These are phyloP conservation scores for Tricholoma flavovirens DNA, from an alignment of 768 basidiomycete genomes.

Conservation along the genomic window DNA sequence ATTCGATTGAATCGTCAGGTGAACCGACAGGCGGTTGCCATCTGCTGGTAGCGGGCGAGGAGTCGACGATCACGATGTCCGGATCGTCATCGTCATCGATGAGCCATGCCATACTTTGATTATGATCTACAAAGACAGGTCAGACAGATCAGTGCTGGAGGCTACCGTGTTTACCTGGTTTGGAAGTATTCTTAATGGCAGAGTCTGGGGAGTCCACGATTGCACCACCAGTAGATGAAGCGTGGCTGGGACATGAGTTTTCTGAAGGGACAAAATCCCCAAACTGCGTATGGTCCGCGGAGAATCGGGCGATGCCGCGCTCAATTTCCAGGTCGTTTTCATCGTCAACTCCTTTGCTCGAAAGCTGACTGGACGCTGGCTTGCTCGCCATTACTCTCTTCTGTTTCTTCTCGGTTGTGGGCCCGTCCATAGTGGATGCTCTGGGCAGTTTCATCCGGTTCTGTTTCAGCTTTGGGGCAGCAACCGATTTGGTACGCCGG, in stretches of 20 bases:
- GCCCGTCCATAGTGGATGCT: conserved; percentile 35
- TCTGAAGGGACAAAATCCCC: neutral
- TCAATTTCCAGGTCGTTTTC: conserved; percentile 53
- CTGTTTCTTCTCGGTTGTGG: conserved; percentile 22
- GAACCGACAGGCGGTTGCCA: neutral
- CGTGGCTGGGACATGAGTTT: neutral
- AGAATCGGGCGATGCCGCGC: conserved; percentile 26
- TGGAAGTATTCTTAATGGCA: conserved; percentile 1
- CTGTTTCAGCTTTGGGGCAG: conserved; percentile 20
- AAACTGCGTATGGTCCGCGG: neutral
- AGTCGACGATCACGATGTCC: conserved; percentile 45
- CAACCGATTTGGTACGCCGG: conserved; percentile 48
- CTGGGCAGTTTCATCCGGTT: conserved; percentile 37
- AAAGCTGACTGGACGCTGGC: conserved; percentile 36
- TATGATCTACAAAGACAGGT: conserved; percentile 1
- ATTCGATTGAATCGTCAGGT: conserved; percentile 20
- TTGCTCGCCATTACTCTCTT: conserved; percentile 20
- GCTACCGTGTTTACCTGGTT: neutral
- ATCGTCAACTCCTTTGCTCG: conserved; percentile 43
- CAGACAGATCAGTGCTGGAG: neutral
- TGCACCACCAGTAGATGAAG: conserved; percentile 4
- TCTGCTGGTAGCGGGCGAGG: conserved; percentile 34
- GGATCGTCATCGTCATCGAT: conserved; percentile 59
- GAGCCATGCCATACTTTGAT: conserved; percentile 57
- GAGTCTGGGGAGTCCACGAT: conserved; percentile 8